Conservation (phyloP, 2,329 filamentous ascomycete genomes). For the Epicoccum nigrum region DNA sequence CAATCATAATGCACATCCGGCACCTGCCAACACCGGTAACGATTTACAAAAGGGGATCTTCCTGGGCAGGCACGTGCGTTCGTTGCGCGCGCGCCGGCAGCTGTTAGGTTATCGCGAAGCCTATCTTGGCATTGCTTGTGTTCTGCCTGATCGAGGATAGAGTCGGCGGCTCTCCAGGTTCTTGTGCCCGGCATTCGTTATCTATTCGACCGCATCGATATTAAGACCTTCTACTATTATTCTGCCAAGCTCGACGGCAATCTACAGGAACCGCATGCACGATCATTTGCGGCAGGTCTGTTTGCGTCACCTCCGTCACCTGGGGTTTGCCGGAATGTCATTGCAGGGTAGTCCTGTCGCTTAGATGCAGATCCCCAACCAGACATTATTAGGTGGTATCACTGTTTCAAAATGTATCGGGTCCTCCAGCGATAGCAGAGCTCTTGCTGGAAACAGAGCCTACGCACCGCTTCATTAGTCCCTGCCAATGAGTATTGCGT, state of each 20-base stretch:
- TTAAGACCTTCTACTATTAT: conserved; percentile 4
- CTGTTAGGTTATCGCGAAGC: conserved; percentile 9
- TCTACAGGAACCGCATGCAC: conserved; percentile 2
- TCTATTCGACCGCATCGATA: conserved; percentile 7
- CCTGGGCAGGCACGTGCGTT: background rate
- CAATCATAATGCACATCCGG: background rate
- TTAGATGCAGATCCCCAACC: background rate
- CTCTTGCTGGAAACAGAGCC: background rate
- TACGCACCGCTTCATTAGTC: background rate
- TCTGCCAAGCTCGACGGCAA: conserved; percentile 11
- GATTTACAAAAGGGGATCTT: background rate
- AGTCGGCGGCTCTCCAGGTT: conserved; percentile 6
- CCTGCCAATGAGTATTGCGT: background rate
- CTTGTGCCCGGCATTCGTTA: background rate
- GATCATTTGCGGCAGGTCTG: conserved; percentile 19
- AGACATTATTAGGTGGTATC: background rate
- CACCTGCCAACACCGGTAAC: conserved; percentile 11
- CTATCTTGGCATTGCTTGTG: conserved; percentile 18
- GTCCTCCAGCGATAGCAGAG: background rate
- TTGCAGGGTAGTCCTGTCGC: background rate
- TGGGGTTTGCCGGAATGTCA: background rate
- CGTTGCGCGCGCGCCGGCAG: background rate
- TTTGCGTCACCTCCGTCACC: conserved; percentile 1
- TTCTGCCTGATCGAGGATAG: conserved; percentile 9
- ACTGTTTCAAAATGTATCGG: background rate